These are phyloP conservation scores for Panellus pusillus DNA, from an alignment of 768 basidiomycete genomes.

Conservation along the genomic window DNA sequence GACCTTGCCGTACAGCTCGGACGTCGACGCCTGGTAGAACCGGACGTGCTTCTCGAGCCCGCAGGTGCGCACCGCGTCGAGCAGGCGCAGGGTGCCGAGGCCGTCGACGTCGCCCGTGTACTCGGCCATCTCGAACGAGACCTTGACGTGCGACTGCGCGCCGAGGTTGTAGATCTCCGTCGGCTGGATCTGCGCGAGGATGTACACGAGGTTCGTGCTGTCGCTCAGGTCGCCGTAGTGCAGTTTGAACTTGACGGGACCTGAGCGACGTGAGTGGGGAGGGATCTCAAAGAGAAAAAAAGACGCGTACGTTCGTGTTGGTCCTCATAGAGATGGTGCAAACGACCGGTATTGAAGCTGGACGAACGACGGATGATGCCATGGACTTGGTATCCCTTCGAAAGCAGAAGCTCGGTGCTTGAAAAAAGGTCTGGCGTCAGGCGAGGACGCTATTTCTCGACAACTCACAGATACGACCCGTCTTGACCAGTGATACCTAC, in stretches of 20 bases:
- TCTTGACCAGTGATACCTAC: constrained; percentile 95
- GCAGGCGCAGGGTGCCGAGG: constrained; percentile 90
- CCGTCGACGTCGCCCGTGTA: constrained; percentile 98
- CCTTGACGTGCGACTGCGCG: constrained; percentile 98
- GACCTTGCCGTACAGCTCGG: constrained; percentile 96
- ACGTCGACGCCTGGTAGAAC: constrained; percentile 98
- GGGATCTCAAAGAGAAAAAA: background rate
- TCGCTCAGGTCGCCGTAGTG: constrained; percentile 95
- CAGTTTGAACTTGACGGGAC: constrained; percentile 74
- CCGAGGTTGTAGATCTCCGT: constrained; percentile 98
- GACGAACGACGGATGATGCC: constrained; percentile 97
- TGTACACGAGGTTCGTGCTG: constrained; percentile 95
- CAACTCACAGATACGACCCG: constrained; percentile 85
- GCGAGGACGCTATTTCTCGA: background rate
- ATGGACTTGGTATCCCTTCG: constrained; percentile 90
- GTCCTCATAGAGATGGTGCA: constrained; percentile 92
- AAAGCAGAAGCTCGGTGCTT: constrained; percentile 81
- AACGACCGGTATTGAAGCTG: constrained; percentile 94
- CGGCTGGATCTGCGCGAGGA: constrained; percentile 92
- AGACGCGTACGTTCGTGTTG: constrained; percentile 78
- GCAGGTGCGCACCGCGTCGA: constrained; percentile 95
- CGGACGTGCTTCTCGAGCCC: constrained; percentile 90
- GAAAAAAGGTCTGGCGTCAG: constrained; percentile 7
- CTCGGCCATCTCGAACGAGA: constrained; percentile 99
- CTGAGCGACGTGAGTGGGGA: constrained; percentile 31